These are phyloP conservation scores for Pseudognaphalium luteoalbum DNA, from an alignment of 129 eudicot species.

Conservation along the genomic window DNA sequence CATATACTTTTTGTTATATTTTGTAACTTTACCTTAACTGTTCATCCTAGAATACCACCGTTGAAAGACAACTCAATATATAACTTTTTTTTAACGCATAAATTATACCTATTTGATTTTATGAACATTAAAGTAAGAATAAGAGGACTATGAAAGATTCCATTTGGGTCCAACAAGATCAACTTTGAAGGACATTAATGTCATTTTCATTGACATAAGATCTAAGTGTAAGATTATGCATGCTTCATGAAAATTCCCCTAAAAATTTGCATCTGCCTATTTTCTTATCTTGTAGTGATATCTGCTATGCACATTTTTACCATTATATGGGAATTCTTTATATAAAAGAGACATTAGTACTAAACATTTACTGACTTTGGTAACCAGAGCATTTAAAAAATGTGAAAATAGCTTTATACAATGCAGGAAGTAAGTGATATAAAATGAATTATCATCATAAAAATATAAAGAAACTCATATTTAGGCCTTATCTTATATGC, in stretches of 20 bases:
- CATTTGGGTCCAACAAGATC: conserved; percentile 37
- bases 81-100: neutral
- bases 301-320: too few relatives aligned
- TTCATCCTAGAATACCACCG: conserved; percentile 18
- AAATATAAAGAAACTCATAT: too few relatives aligned
- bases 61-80: conserved; percentile 7
- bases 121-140: conserved; percentile 21
- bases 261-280: neutral
- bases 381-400: neutral
- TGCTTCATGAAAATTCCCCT: neutral
- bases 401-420: neutral
- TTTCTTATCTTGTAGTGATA: too few relatives aligned
- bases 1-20: conserved; percentile 17
- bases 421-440: neutral
- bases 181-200: conserved; percentile 24
- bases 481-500: too few relatives aligned
- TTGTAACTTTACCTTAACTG: conserved; percentile 14
- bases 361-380: neutral
- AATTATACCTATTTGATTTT: conserved; percentile 1
- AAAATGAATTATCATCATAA: too few relatives aligned
- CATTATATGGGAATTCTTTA: neutral
- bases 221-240: conserved; percentile 21
- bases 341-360: neutral
- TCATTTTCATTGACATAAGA: conserved; percentile 16
- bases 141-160: conserved; percentile 28